These are phyloP conservation scores for Magnolia officinalis DNA, from an alignment of 164 flowering plant genomes.

Conservation along the genomic window DNA sequence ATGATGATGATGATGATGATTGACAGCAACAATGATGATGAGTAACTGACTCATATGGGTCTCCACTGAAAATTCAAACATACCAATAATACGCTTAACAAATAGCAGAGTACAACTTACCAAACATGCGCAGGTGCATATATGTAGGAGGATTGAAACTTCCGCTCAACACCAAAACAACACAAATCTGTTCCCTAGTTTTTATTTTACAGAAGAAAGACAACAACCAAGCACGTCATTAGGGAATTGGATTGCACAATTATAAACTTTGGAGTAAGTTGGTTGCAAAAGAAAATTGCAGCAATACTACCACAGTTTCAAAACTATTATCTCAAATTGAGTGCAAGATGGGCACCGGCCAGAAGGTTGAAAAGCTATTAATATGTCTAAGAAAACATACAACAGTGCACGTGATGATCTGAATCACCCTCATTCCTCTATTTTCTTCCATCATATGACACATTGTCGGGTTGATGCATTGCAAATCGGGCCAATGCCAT, in stretches of 20 bases:
- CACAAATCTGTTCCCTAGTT: conserved; percentile 41
- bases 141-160: conserved; percentile 95
- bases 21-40: no score
- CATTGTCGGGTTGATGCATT: no score
- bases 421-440: no score
- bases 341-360: neutral
- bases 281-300: neutral
- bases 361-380: no score
- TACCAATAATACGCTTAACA: neutral
- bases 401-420: no score
- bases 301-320: neutral
- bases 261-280: neutral
- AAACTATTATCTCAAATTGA: neutral
- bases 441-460: no score
- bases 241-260: neutral
- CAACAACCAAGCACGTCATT: neutral
- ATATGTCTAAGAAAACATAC: no score
- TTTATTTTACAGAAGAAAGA: neutral
- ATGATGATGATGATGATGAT: no score
- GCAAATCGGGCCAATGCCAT: no score
- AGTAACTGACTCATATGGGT: no score
- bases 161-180: conserved; percentile 75
- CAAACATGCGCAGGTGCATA: conserved; percentile 90
- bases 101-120: conserved; percentile 30
- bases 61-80: neutral